phyloP scores from a whole-genome alignment of 192 early-diverging fungal species.

The Jimgerdemannia flammicorona region DNA sequence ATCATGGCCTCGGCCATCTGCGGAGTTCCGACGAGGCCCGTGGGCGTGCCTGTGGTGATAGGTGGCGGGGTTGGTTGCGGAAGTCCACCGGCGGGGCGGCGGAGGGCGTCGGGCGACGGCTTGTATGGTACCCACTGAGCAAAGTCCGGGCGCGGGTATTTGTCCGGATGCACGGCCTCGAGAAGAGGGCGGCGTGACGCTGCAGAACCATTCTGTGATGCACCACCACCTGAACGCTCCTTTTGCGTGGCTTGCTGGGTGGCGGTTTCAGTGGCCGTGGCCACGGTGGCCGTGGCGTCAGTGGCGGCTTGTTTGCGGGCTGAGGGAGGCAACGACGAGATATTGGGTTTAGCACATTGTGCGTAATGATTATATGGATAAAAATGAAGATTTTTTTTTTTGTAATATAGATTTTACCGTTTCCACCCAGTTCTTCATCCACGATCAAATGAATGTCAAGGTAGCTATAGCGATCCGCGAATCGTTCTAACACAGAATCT shows the following conservation, averaged over 20 bases:
- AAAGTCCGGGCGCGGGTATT: slow-evolving; percentile 73
- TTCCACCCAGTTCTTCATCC: slow-evolving; percentile 71
- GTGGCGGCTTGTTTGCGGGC: slow-evolving; percentile 11
- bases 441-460: slow-evolving; percentile 71
- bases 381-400: too few relatives aligned
- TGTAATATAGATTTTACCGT: slow-evolving; percentile 30
- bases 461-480: slow-evolving; percentile 74
- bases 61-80: slow-evolving; percentile 7
- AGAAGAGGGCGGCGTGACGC: slow-evolving; percentile 34
- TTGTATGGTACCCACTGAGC: slow-evolving; percentile 65
- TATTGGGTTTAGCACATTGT: neutral
- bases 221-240: slow-evolving; percentile 4
- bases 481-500: slow-evolving; percentile 52
- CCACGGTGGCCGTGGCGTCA: neutral
- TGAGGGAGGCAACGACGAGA: neutral
- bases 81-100: slow-evolving; percentile 5
- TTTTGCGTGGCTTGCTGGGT: neutral
- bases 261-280: neutral
- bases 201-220: slow-evolving; percentile 2
- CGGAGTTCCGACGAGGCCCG: neutral
- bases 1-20: neutral
- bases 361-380: too few relatives aligned
- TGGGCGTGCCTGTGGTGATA: slow-evolving; percentile 11
- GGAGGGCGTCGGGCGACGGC: slow-evolving; percentile 27
- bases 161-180: slow-evolving; percentile 61